Base-by-base conservation (phyloP, 805 yeast species). In the Yamadazyma laniorum region DNA sequence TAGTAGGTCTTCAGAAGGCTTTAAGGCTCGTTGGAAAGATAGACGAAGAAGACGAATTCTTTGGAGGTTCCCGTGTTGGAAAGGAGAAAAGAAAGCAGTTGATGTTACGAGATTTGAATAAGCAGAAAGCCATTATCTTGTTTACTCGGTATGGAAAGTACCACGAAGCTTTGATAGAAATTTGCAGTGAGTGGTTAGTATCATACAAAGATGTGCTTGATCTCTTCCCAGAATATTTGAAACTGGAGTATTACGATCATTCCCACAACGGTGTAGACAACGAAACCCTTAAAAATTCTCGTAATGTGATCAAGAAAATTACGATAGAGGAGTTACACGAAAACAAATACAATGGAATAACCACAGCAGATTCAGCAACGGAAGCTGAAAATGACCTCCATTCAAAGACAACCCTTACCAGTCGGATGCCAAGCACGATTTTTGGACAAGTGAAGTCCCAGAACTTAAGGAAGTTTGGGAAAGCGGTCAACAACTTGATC, bases 161-260 rank as follows among this genome's bases (percentile, higher is more conserved):
- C 45, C 68, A 62, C 33, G 71, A 66, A 43, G 47, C 73, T 0
- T 48, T 69, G 25, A 68, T 65, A 1, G 70, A 59, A 3, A 60
- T 67, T 13, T 55, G 67, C 9, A 63, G 68, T 3, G 71, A 67
- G 28, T 69, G 74, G 74, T 35, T 67, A 15, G 50, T 67, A 5
- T 53, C 65, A 1, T 61, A 57, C 29, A 44, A 51, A 12, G 70
- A 65, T 36, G 53, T 67, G 1, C 50, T 69, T 12, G 48, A 49
- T 4, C 43, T 67, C 16, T 69, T 65, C 37, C 74, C 74, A 2
- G 65, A 58, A 30, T 69, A 63, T 44, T 43, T 68, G 23, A 59
- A 59, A 46, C 63, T 59, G 1, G 31, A 30, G n/a, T 42, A 26
- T 30, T 43, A 45, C 33, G 23, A 15, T 13, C 21, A 31, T 4